Evolutionary conservation across 768 basidiomycete genomes (phyloP).

Genomic region (Amanita thiersii): DNA sequence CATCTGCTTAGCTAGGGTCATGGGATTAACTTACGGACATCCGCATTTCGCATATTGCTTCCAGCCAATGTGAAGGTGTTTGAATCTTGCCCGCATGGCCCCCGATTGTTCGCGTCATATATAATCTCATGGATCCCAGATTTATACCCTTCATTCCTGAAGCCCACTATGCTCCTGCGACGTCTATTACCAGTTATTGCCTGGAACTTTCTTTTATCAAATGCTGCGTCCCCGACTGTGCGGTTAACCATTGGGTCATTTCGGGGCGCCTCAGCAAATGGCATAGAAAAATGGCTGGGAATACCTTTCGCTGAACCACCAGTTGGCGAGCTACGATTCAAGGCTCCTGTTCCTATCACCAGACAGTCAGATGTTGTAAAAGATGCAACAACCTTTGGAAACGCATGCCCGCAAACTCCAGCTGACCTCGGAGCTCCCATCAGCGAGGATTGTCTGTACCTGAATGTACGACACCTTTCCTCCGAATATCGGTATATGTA

Average conservation of each 20-base stretch:
- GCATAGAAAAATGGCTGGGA: conserved; percentile 51
- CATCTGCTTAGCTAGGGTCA: too few species aligned
- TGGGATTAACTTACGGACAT: too few species aligned
- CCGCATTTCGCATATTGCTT: too few species aligned
- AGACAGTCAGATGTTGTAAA: conserved; percentile 20
- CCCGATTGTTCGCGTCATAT: too few species aligned
- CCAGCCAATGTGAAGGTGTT: too few species aligned
- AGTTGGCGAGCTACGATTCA: conserved; percentile 46
- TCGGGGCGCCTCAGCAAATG: conserved; percentile 34
- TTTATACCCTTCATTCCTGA: too few species aligned
- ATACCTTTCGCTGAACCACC: conserved; percentile 56
- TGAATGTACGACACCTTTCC: conserved; percentile 31
- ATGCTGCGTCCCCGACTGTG: conserved; percentile 27
- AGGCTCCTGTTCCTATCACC: conserved; percentile 39
- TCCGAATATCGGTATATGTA: background rate
- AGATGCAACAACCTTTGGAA: conserved; percentile 41
- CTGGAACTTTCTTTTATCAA: too few species aligned
- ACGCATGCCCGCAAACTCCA: conserved; percentile 46
- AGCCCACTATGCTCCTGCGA: too few species aligned
- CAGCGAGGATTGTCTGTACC: conserved; percentile 45
- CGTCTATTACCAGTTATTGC: too few species aligned
- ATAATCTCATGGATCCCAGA: too few species aligned
- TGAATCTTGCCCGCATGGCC: too few species aligned
- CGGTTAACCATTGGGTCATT: conserved; percentile 35
- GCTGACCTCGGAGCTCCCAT: conserved; percentile 31